Evolutionary conservation across 148 eudicot species (phyloP).

Genomic region (Camellia japonica): DNA sequence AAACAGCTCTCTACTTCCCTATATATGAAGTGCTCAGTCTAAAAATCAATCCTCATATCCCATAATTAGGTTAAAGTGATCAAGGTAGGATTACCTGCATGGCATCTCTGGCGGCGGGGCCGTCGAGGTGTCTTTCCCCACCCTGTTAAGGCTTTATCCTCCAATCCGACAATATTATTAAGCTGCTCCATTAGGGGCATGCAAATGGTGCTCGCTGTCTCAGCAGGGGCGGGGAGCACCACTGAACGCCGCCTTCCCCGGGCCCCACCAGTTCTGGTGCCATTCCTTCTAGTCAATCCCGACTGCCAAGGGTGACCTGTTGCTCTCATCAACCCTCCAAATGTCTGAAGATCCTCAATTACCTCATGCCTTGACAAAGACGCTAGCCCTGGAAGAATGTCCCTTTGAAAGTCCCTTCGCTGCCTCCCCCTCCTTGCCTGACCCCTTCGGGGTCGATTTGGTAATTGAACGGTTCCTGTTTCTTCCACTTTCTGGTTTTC

Average conservation of each 20-base stretch:
- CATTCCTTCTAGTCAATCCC: slow-evolving; percentile 50
- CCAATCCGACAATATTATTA: slow-evolving; percentile 41
- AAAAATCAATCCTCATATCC: slow-evolving; percentile 14
- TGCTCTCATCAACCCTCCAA: slow-evolving; percentile 86
- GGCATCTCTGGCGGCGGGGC: slow-evolving; percentile 76
- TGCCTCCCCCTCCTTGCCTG: slow-evolving; percentile 80
- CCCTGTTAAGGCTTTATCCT: slow-evolving; percentile 72
- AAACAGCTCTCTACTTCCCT: slow-evolving; percentile 4
- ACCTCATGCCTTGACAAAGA: slow-evolving; percentile 86
- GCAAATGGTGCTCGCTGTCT: slow-evolving; percentile 14
- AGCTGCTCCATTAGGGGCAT: slow-evolving; percentile 39
- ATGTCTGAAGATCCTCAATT: slow-evolving; percentile 85
- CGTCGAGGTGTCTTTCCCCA: slow-evolving; percentile 97
- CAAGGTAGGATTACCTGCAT: slow-evolving; percentile 56
- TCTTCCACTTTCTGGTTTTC: slow-evolving; percentile 45
- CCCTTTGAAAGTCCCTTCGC: slow-evolving; percentile 79
- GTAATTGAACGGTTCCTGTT: slow-evolving; percentile 24
- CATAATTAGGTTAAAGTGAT: slow-evolving; percentile 45
- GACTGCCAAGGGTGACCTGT: slow-evolving; percentile 76
- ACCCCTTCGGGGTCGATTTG: slow-evolving; percentile 51
- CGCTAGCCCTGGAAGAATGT: slow-evolving; percentile 82
- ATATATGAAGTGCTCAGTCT: slow-evolving; percentile 8
- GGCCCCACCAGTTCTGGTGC: slow-evolving; percentile 45
- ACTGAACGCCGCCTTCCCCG: slow-evolving; percentile 60
- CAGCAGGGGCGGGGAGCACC: slow-evolving; percentile 29